A percentile compares a stretch with the other conserved stretches of the same genome.
These are phyloP conservation scores for Melaleuca quinquenervia DNA, from an alignment of 345 rosid genomes.

Conservation along the genomic window DNA sequence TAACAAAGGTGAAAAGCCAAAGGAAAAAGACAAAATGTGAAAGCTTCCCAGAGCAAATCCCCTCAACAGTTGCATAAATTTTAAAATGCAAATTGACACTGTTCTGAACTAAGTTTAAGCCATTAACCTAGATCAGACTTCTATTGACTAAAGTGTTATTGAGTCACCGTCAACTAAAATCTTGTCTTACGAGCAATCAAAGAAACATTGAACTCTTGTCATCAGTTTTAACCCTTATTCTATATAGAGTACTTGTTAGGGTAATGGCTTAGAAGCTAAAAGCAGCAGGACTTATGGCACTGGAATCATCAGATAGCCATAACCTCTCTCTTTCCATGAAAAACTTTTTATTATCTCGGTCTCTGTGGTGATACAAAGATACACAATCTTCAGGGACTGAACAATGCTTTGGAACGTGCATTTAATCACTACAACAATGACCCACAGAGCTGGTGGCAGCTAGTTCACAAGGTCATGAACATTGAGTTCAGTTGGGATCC, in stretches of 20 bases:
- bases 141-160: neutral
- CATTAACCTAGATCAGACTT: neutral
- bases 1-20: neutral
- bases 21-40: neutral
- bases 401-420: constrained; percentile 63
- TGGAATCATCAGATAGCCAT: neutral
- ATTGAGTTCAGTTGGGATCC: constrained; percentile 85
- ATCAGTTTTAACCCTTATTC: neutral
- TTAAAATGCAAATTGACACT: neutral
- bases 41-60: neutral
- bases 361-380: neutral
- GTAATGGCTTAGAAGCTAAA: neutral
- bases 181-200: neutral
- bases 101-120: neutral
- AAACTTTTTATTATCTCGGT: neutral
- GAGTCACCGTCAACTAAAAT: neutral
- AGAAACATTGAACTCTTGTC: neutral
- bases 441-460: constrained; percentile 52
- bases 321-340: neutral
- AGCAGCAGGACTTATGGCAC: neutral
- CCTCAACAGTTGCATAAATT: neutral
- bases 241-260: neutral
- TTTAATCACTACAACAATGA: constrained; percentile 39
- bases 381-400: constrained; percentile 37
- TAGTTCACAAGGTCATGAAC: constrained; percentile 62